These are phyloP conservation scores for Striga asiatica DNA, from an alignment of 257 asterid genomes.

Conservation along the genomic window DNA sequence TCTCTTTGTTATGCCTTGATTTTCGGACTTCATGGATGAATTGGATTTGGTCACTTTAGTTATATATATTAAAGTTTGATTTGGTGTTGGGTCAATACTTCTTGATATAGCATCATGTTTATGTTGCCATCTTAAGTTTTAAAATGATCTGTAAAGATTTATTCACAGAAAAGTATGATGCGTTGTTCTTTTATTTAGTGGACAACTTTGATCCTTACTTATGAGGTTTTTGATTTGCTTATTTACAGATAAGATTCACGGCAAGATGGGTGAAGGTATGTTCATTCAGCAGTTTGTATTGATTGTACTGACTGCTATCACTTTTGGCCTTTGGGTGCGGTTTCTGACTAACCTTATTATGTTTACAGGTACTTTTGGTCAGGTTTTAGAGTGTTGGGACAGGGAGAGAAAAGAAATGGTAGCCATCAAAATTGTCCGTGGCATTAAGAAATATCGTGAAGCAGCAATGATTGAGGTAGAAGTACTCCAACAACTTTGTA, in stretches of 20 bases:
- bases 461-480: slow-evolving; percentile 89
- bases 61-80: not conserved
- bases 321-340: not conserved
- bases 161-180: too few relatives aligned
- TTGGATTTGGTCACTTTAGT: not conserved
- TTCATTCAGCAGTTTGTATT: not conserved
- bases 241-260: slow-evolving; percentile 64
- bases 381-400: slow-evolving; percentile 94
- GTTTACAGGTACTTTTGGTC: slow-evolving; percentile 73
- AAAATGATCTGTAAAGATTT: too few relatives aligned
- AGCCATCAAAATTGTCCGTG: slow-evolving; percentile 79
- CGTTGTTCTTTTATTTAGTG: too few relatives aligned
- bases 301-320: not conserved
- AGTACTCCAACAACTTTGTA: slow-evolving; percentile 80
- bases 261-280: slow-evolving; percentile 94
- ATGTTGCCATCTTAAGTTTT: not conserved
- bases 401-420: slow-evolving; percentile 75
- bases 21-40: not conserved
- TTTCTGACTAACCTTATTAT: not conserved
- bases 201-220: too few relatives aligned
- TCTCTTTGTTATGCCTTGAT: slow-evolving; percentile 7
- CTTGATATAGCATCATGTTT: not conserved
- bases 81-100: too few relatives aligned
- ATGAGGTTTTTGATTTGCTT: not conserved
- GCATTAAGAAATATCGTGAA: slow-evolving; percentile 74